These are phyloP conservation scores for Zygosaccharomyces lentus DNA, from an alignment of 805 yeast genomes.

Conservation along the genomic window DNA sequence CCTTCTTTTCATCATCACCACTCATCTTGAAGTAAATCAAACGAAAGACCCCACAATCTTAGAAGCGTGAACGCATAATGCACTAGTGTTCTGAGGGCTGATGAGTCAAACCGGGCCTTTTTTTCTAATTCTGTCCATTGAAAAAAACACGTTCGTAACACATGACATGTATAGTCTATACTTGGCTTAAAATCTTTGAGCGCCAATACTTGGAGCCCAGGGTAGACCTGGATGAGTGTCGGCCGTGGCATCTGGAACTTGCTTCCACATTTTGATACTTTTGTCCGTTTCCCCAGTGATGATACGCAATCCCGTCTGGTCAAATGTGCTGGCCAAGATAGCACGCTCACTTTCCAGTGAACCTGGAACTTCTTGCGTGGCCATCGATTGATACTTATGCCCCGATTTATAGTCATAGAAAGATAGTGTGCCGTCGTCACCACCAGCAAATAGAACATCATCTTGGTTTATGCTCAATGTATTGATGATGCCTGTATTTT, in stretches of 20 bases:
- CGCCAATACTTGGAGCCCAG: slow-evolving; percentile 31
- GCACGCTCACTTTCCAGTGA: slow-evolving; percentile 63
- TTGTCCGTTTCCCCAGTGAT: slow-evolving; percentile 91
- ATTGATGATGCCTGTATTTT: slow-evolving; percentile 50
- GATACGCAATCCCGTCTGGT: slow-evolving; percentile 71
- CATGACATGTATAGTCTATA: not conserved
- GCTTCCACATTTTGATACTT: slow-evolving; percentile 71
- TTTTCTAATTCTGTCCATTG: not conserved
- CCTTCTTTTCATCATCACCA: slow-evolving; percentile 24
- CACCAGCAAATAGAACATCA: slow-evolving; percentile 72
- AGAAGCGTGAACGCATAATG: too few species aligned
- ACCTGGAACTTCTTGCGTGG: slow-evolving; percentile 63
- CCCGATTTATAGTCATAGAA: slow-evolving; percentile 80
- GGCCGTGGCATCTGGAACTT: slow-evolving; percentile 36
- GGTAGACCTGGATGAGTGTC: slow-evolving; percentile 29
- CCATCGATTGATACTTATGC: slow-evolving; percentile 49
- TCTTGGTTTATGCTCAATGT: slow-evolving; percentile 58
- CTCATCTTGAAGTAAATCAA: slow-evolving; percentile 11
- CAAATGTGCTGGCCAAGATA: slow-evolving; percentile 68
- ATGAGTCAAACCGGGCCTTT: not conserved
- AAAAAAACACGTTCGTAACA: not conserved
- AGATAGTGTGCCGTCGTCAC: slow-evolving; percentile 73
- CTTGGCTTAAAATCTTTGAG: slow-evolving; percentile 27
- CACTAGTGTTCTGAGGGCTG: not conserved
- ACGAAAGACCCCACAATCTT: too few species aligned